Percentiles rank a stretch among this genome's conserved stretches.
These are phyloP conservation scores for Aureobasidium leucospermi DNA, from an alignment of 2,329 filamentous ascomycete genomes.

Conservation along the genomic window DNA sequence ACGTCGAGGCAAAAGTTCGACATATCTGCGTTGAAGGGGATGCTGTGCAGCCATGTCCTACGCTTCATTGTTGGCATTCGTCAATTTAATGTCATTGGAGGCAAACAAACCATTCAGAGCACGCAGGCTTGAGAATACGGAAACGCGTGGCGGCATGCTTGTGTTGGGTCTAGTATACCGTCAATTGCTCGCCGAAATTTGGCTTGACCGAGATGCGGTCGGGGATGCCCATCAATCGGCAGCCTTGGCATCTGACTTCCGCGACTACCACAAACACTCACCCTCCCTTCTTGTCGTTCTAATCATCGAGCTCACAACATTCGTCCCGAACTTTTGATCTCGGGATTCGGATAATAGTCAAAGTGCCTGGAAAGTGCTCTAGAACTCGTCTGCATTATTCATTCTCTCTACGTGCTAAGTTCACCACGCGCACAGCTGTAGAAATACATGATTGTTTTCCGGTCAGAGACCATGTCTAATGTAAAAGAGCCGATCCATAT, in stretches of 20 bases:
- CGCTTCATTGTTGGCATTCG: background rate
- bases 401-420: too few relatives aligned
- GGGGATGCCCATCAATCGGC: background rate
- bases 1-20: slow-evolving; percentile 53
- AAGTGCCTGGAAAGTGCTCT: too few relatives aligned
- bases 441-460: too few relatives aligned
- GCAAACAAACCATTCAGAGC: slow-evolving; percentile 28
- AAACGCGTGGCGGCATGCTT: slow-evolving; percentile 43
- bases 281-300: too few relatives aligned
- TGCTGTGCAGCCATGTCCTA: slow-evolving; percentile 8
- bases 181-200: background rate
- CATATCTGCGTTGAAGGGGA: slow-evolving; percentile 12
- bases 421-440: too few relatives aligned
- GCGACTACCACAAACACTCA: background rate
- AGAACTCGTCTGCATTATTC: too few relatives aligned
- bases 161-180: background rate
- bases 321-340: too few relatives aligned
- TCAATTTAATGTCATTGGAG: background rate
- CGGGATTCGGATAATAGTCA: too few relatives aligned
- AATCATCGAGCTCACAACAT: too few relatives aligned
- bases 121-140: slow-evolving; percentile 36
- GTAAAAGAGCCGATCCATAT: too few relatives aligned
- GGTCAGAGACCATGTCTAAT: too few relatives aligned
- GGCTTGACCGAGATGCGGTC: background rate
- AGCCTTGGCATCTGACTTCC: background rate